These are phyloP conservation scores for Vitis hybrid DNA, from an alignment of 177 flowering plant species.

Conservation along the genomic window DNA sequence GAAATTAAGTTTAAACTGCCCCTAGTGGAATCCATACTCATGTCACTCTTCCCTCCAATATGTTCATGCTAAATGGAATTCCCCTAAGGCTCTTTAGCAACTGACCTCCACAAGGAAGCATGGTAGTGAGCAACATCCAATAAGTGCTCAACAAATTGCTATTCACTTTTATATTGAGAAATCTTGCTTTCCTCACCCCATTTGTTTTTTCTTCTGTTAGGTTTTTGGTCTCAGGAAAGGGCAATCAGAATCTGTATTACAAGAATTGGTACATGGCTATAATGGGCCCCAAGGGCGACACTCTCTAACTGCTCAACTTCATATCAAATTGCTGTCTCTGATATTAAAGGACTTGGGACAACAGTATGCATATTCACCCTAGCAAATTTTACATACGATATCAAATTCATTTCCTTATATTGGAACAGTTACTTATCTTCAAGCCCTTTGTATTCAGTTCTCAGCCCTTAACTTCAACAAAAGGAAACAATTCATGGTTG, in stretches of 20 bases:
- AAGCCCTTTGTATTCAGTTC: conserved; percentile 25
- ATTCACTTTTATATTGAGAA: not conserved
- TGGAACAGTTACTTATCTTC: not conserved
- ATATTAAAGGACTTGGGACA: conserved; percentile 50
- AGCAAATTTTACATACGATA: not conserved
- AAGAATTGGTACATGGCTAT: conserved; percentile 29
- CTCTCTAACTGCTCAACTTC: conserved; percentile 43
- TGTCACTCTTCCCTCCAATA: too few species aligned
- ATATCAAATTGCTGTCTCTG: conserved; percentile 44
- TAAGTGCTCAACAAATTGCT: not conserved
- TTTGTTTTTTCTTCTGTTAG: conserved; percentile 26
- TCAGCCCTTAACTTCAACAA: conserved; percentile 16
- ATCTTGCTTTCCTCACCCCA: not conserved
- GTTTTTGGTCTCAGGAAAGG: conserved; percentile 57
- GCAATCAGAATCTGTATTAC: conserved; percentile 32
- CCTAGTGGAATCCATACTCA: too few species aligned
- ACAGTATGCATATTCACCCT: conserved; percentile 32
- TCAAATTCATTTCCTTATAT: not conserved
- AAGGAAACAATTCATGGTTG: conserved; percentile 53
- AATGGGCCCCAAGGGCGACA: conserved; percentile 21
- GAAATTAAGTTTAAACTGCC: too few species aligned
- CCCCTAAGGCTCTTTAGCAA: too few species aligned
- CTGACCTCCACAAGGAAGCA: too few species aligned
- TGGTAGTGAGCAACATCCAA: too few species aligned
- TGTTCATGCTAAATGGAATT: too few species aligned